Evolutionary conservation across 139 green algal genomes (phyloP).

Genomic region (Tetradesmus lagerheimii): DNA sequence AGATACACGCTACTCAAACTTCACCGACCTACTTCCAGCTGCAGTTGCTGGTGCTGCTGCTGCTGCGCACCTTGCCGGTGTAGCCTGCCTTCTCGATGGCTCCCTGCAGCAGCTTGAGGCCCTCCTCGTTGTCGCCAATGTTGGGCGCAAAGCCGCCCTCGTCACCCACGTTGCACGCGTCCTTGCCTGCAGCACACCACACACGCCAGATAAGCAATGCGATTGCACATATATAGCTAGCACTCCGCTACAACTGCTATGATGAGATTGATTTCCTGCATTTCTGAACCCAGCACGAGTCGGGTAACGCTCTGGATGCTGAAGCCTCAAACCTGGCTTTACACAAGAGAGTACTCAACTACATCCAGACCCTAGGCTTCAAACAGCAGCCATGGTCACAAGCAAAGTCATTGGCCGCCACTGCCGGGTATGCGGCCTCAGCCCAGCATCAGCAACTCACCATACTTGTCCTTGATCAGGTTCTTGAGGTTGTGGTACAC

Average conservation of each 20-base stretch:
- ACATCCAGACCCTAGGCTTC: too few relatives aligned
- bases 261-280: too few relatives aligned
- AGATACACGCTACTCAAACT: too few relatives aligned
- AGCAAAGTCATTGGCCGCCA: too few relatives aligned
- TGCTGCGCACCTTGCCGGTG: slow-evolving; percentile 82
- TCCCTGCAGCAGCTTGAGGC: slow-evolving; percentile 91
- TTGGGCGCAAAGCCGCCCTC: slow-evolving; percentile 99
- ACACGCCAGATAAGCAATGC: too few relatives aligned
- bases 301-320: too few relatives aligned
- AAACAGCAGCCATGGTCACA: too few relatives aligned
- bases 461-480: slow-evolving; percentile 99
- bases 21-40: not conserved
- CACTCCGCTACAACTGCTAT: too few relatives aligned
- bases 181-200: slow-evolving; percentile 73
- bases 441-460: slow-evolving; percentile 47
- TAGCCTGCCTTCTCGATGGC: slow-evolving; percentile 96
- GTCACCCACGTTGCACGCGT: slow-evolving; percentile 98
- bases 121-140: slow-evolving; percentile 97
- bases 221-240: too few relatives aligned
- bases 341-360: too few relatives aligned
- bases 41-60: not conserved
- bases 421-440: not conserved
- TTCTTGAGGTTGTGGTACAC: slow-evolving; percentile 99
- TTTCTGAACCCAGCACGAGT: too few relatives aligned
- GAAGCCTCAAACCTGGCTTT: too few relatives aligned